Percentiles rank a stretch among this genome's conserved stretches.
Evolutionary conservation across 2,329 filamentous ascomycete species (phyloP).

Genomic region (Fusarium xyrophilum): DNA sequence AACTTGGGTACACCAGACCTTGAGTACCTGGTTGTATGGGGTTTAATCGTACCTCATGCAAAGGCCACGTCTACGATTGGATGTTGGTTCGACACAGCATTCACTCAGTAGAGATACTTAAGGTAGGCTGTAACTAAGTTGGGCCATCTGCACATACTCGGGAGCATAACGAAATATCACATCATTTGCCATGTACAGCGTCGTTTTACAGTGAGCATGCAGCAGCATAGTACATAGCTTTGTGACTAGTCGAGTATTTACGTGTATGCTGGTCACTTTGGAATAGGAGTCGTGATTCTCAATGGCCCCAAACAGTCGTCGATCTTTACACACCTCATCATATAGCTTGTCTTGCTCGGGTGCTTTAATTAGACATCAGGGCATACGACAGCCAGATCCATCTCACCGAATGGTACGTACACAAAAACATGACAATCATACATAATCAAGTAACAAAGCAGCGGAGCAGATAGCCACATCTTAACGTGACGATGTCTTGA

Average conservation of each 20-base stretch:
- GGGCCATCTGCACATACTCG: background rate
- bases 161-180: background rate
- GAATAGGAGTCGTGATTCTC: background rate
- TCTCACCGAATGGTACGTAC: background rate
- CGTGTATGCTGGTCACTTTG: background rate
- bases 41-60: background rate
- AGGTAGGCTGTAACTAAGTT: background rate
- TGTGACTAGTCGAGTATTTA: conserved; percentile 1
- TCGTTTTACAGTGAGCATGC: background rate
- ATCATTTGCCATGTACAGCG: background rate
- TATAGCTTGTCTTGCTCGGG: background rate
- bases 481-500: background rate
- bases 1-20: background rate
- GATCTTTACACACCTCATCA: conserved; percentile 24
- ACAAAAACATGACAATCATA: background rate
- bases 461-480: background rate
- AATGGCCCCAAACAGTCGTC: conserved; percentile 5
- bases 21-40: too few relatives aligned
- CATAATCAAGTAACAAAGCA: background rate
- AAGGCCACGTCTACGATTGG: background rate
- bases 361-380: conserved; percentile 18
- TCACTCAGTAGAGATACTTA: background rate
- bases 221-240: background rate
- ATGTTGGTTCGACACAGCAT: background rate
- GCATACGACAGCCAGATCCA: background rate